Base-by-base conservation (phyloP, 306 rosid genomes). In the Gillenia trifoliata region DNA sequence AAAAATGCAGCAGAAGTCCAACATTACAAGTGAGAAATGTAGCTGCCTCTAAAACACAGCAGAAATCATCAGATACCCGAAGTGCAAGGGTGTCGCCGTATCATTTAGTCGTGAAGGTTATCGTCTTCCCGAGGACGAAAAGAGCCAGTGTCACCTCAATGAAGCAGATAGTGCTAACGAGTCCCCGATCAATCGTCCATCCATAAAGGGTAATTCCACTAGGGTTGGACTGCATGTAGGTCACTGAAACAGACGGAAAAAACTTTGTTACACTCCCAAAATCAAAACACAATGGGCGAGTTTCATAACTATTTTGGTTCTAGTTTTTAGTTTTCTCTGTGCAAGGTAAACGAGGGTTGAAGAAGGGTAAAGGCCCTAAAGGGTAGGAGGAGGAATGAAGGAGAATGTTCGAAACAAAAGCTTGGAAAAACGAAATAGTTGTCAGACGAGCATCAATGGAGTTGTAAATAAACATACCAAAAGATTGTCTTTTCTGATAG, bases 101-200 rank as follows among this genome's bases (percentile, higher is more conserved):
- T 36, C 70, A 78, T 66, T 19, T 7, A 15, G 77, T 57, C 12
- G 66, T 40, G 71, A 79, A 76, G 52, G 83, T 73, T 73, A 86
- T 68, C 2, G 89, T 86, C 63, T 86, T 80, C 36, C 89, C 89
- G 1, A 86, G 84, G 26, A 86, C 87, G 23, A 86, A 86, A 20
- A 77, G 80, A 71, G 76, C 83, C 4, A 83, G 74, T 0, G 89
- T 72, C 49, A 86, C 75, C 82, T 86, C 89, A 2, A 86, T 11
- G 34, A 86, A 86, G 65, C 83, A 78, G 57, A 86, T 33, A 0
- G 85, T 83, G 54, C 60, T 72, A 11, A 80, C 8, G 17, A 86
- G 87, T 2, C 79, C 52, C 28, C 89, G 82, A 64, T 83, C 85
- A 5, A 77, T 64, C 28, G 82, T 86, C 87, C 85, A 83, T 41